Percentiles rank a stretch among this genome's conserved stretches.
phyloP scores from a whole-genome alignment of 495 filamentous ascomycete genomes.

The Emericellopsis terricola region DNA sequence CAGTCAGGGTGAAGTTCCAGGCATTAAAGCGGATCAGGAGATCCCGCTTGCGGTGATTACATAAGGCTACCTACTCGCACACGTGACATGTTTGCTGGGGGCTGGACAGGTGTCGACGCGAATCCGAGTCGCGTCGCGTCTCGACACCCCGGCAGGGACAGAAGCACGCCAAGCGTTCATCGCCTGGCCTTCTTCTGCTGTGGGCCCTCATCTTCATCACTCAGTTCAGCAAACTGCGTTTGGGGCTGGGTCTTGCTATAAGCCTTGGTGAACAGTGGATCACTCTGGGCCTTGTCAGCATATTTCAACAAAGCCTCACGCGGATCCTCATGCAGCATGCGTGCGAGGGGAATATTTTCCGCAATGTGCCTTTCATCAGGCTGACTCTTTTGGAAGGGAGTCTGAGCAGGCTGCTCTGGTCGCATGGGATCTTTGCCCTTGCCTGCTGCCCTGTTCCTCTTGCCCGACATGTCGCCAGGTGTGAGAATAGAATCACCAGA shows the following conservation, averaged over 20 bases:
- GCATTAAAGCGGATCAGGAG: too few relatives aligned
- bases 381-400: slow-evolving; percentile 80
- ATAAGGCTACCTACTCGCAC: neutral
- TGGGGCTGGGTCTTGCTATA: slow-evolving; percentile 88
- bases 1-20: slow-evolving; percentile 2
- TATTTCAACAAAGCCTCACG: slow-evolving; percentile 88
- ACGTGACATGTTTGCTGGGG: neutral
- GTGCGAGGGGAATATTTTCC: slow-evolving; percentile 71
- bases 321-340: slow-evolving; percentile 96
- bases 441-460: slow-evolving; percentile 42
- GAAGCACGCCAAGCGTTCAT: slow-evolving; percentile 7
- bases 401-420: slow-evolving; percentile 66
- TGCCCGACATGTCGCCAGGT: slow-evolving; percentile 33
- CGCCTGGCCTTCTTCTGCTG: slow-evolving; percentile 50
- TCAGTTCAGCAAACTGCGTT: slow-evolving; percentile 81
- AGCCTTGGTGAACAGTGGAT: slow-evolving; percentile 83
- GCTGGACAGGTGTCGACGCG: too few relatives aligned
- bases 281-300: slow-evolving; percentile 82
- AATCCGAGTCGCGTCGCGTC: too few relatives aligned
- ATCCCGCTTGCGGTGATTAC: neutral
- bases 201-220: slow-evolving; percentile 61
- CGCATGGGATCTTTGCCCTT: slow-evolving; percentile 59
- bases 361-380: slow-evolving; percentile 82
- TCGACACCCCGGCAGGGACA: too few relatives aligned
- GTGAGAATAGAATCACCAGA: slow-evolving; percentile 68